phyloP scores from a whole-genome alignment of 2,329 filamentous ascomycete genomes.

The Plectosphaerella sp. region DNA sequence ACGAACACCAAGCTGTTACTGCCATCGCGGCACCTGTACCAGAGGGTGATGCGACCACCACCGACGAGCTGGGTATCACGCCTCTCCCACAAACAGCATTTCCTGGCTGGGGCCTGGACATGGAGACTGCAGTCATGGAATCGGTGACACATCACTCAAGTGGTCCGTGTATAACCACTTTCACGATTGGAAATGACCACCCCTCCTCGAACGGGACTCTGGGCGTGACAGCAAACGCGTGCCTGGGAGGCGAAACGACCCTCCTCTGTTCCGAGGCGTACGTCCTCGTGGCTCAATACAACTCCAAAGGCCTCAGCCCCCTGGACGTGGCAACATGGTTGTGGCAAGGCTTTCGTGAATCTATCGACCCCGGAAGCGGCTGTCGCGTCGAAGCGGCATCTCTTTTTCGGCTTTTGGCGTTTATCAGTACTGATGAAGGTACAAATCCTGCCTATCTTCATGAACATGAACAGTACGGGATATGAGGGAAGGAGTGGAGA shows the following conservation, averaged over 20 bases:
- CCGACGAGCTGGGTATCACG: no score
- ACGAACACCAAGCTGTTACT: neutral
- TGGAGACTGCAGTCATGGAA: neutral
- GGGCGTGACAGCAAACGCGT: neutral
- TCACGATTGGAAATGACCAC: no score
- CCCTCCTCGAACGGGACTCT: no score
- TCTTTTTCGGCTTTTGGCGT: constrained; percentile 19
- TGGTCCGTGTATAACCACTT: neutral
- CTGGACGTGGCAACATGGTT: constrained; percentile 17
- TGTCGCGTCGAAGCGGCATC: constrained; percentile 23
- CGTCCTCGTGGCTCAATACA: constrained; percentile 21
- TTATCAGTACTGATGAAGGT: constrained; percentile 14
- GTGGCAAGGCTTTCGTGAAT: constrained; percentile 18
- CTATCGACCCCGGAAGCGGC: constrained; percentile 15
- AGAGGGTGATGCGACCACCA: no score
- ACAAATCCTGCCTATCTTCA: no score
- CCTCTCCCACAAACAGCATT: neutral
- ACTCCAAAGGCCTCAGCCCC: constrained; percentile 18
- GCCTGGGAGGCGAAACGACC: neutral
- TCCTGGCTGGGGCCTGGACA: neutral
- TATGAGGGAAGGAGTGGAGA: no score
- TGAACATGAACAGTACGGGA: no score
- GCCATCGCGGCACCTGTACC: no score
- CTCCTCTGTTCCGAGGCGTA: constrained; percentile 18
- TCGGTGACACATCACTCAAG: neutral